These are phyloP conservation scores for Penicillium simplicissimum DNA, from an alignment of 495 filamentous ascomycete species.

Conservation along the genomic window DNA sequence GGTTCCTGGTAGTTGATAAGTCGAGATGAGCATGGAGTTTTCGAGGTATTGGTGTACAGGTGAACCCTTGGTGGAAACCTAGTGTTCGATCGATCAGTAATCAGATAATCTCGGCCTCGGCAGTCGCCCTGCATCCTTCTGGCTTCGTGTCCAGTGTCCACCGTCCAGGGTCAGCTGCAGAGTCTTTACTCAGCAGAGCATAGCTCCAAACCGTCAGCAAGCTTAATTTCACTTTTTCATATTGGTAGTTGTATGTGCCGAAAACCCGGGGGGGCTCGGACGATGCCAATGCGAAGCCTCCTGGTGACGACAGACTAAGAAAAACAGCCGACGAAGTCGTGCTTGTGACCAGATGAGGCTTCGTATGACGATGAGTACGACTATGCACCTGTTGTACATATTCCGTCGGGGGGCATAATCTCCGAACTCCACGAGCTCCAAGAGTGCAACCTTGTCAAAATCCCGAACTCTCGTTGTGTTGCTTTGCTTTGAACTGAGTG, in stretches of 20 bases:
- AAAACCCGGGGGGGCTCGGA: neutral
- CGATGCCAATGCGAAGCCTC: neutral
- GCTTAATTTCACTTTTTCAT: neutral
- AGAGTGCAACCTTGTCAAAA: neutral
- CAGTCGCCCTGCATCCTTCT: neutral
- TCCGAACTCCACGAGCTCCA: neutral
- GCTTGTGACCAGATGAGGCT: neutral
- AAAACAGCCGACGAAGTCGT: too few relatives aligned
- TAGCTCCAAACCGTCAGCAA: neutral
- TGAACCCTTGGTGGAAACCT: neutral
- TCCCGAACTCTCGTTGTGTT: neutral
- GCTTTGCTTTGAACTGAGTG: neutral
- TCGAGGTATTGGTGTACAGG: neutral
- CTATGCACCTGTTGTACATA: neutral
- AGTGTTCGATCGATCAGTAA: neutral
- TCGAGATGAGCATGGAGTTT: neutral
- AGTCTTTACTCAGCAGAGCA: neutral
- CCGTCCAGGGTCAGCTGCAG: neutral
- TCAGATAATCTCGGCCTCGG: conserved; percentile 2
- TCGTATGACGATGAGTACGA: too few relatives aligned
- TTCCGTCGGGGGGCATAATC: neutral
- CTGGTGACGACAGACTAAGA: neutral
- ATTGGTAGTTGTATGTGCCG: neutral
- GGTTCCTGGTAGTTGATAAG: neutral
- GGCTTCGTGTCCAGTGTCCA: too few relatives aligned